Conservation (phyloP, 495 filamentous ascomycete species). For the Penicillium arizonense region DNA sequence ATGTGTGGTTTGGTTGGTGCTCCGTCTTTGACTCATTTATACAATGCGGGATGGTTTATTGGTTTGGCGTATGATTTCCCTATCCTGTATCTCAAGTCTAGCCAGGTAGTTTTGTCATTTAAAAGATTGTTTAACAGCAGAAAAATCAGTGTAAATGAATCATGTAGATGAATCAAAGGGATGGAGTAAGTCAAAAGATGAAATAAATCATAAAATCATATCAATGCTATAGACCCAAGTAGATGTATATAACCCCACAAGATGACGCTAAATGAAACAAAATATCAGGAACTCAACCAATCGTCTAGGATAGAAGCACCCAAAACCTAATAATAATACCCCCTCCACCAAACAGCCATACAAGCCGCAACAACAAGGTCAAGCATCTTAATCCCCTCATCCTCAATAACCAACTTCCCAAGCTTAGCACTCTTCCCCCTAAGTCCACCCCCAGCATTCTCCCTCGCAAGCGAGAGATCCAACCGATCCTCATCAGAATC, state of each 20-base stretch:
- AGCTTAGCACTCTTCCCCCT: constrained; percentile 85
- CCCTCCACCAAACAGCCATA: constrained; percentile 88
- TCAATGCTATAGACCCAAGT: not conserved
- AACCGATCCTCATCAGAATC: constrained; percentile 45
- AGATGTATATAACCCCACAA: too few species aligned
- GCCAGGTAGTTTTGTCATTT: not conserved
- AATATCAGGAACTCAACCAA: too few species aligned
- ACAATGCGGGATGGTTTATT: too few species aligned
- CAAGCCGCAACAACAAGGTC: constrained; percentile 91
- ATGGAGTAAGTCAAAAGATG: not conserved
- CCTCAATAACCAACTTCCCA: constrained; percentile 86
- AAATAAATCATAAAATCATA: not conserved
- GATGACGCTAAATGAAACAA: too few species aligned
- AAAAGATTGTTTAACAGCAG: not conserved
- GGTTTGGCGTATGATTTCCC: too few species aligned
- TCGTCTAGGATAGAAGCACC: not conserved
- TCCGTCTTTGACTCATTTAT: too few species aligned
- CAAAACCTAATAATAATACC: constrained; percentile 62
- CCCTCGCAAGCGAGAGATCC: constrained; percentile 72
- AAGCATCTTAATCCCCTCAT: constrained; percentile 93
- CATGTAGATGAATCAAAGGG: too few species aligned
- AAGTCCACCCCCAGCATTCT: constrained; percentile 78
- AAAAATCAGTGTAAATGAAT: too few species aligned
- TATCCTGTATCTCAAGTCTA: too few species aligned
- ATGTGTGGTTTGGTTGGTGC: not conserved